These are phyloP conservation scores for Irpex rosettiformis DNA, from an alignment of 1,284 basidiomycete species.

Conservation along the genomic window DNA sequence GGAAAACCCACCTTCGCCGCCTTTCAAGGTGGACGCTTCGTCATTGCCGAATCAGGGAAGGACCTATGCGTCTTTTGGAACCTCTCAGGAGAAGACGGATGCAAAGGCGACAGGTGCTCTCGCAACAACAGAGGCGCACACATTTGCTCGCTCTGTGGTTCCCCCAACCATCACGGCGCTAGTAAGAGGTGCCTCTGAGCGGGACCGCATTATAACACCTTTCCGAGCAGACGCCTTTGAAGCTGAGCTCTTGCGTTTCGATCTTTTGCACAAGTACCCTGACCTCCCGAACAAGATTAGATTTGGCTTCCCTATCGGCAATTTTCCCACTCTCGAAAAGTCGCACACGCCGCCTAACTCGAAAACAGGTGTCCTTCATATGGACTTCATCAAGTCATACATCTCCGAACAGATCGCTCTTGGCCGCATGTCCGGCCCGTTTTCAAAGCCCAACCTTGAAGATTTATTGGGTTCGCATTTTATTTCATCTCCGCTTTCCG, in stretches of 20 bases:
- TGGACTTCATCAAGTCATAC: background rate
- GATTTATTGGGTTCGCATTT: slow-evolving; percentile 24
- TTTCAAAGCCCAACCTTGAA: slow-evolving; percentile 12
- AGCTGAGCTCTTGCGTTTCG: background rate
- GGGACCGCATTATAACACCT: background rate
- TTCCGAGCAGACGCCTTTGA: background rate
- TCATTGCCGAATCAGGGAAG: background rate
- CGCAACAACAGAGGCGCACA: background rate
- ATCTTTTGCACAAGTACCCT: background rate
- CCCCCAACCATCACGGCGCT: background rate
- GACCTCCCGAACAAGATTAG: background rate
- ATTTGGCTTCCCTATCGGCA: background rate
- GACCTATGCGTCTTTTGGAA: background rate
- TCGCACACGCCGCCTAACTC: background rate
- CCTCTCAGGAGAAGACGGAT: background rate
- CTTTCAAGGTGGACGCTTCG: background rate
- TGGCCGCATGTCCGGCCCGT: background rate
- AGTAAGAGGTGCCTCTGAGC: background rate
- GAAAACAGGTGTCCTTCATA: background rate
- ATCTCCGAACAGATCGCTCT: background rate
- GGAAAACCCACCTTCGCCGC: background rate
- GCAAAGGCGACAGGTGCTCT: background rate
- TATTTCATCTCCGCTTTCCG: slow-evolving; percentile 22
- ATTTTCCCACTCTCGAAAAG: background rate
- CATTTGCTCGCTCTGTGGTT: background rate